These are phyloP conservation scores for Primulina huaijiensis DNA, from an alignment of 257 asterid genomes.

Conservation along the genomic window DNA sequence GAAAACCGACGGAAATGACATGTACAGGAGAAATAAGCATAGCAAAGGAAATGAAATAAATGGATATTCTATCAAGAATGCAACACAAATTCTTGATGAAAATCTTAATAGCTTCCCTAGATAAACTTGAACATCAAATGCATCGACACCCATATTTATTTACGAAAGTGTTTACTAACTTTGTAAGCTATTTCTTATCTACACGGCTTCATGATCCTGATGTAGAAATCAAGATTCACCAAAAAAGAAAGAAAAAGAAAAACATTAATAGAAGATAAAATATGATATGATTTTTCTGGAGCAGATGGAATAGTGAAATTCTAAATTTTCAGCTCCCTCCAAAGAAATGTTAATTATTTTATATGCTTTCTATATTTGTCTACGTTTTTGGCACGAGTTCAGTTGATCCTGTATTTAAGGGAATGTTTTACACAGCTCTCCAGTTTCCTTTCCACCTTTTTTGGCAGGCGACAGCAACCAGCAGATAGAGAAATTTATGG, in stretches of 20 bases:
- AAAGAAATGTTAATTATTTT: constrained; percentile 9
- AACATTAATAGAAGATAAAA: constrained; percentile 11
- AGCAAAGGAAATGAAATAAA: constrained; percentile 36
- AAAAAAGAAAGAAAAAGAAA: constrained; percentile 10
- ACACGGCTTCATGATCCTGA: not conserved
- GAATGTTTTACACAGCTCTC: constrained; percentile 12
- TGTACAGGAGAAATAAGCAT: constrained; percentile 38
- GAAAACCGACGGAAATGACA: constrained; percentile 45
- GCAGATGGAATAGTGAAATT: constrained; percentile 1
- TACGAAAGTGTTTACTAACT: not conserved
- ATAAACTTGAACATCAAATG: constrained; percentile 41
- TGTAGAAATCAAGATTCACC: not conserved
- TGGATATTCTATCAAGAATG: constrained; percentile 38
- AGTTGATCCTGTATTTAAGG: constrained; percentile 44
- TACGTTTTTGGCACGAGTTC: constrained; percentile 31
- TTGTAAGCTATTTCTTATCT: not conserved
- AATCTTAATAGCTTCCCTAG: constrained; percentile 32
- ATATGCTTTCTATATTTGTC: not conserved
- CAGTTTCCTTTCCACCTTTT: constrained; percentile 30
- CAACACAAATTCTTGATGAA: constrained; percentile 31
- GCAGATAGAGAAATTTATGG: constrained; percentile 14
- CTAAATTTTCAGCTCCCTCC: not conserved
- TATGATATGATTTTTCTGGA: not conserved
- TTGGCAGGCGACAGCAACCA: constrained; percentile 25
- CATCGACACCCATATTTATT: constrained; percentile 46